phyloP scores from a whole-genome alignment of 1,284 basidiomycete species.

The Pseudozyma sp. region DNA sequence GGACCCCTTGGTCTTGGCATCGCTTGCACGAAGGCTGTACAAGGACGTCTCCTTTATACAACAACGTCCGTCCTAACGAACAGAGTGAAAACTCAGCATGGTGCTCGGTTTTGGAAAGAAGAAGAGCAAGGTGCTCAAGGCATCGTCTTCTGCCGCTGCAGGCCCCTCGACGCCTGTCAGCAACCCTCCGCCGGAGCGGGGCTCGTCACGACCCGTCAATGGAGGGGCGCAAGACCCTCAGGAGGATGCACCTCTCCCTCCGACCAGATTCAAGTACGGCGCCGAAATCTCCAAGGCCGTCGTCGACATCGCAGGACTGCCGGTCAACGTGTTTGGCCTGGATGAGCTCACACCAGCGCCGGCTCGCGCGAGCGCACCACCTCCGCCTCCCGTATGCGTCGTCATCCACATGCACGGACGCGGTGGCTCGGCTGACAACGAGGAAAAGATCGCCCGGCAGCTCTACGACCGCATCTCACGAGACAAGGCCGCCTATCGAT shows the following conservation, averaged over 20 bases:
- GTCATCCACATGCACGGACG: conserved; percentile 65
- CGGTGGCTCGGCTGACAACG: conserved; percentile 57
- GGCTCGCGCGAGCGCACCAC: conserved; percentile 43
- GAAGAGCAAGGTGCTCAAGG: conserved; percentile 27
- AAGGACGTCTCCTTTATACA: too few species aligned
- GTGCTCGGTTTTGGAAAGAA: conserved; percentile 42
- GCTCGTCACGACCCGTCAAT: conserved; percentile 13
- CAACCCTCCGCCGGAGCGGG: conserved; percentile 5
- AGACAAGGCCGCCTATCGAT: conserved; percentile 19
- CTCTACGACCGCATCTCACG: conserved; percentile 54
- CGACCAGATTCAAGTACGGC: conserved; percentile 34
- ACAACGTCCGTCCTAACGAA: too few species aligned
- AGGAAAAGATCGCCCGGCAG: conserved; percentile 59
- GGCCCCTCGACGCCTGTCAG: conserved; percentile 2
- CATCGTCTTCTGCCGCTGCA: conserved; percentile 7
- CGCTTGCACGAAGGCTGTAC: not conserved
- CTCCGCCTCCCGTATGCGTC: conserved; percentile 59
- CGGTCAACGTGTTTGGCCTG: conserved; percentile 63
- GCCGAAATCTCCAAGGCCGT: conserved; percentile 30
- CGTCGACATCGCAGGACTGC: conserved; percentile 61
- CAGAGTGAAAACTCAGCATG: conserved; percentile 4
- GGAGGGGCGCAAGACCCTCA: not conserved
- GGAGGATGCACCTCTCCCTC: conserved; percentile 1
- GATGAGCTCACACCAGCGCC: conserved; percentile 54
- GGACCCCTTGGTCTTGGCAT: conserved; percentile 10